Base-by-base conservation (phyloP, 176 grass and related monocot species). In the Cenchrus fungigraminus region DNA sequence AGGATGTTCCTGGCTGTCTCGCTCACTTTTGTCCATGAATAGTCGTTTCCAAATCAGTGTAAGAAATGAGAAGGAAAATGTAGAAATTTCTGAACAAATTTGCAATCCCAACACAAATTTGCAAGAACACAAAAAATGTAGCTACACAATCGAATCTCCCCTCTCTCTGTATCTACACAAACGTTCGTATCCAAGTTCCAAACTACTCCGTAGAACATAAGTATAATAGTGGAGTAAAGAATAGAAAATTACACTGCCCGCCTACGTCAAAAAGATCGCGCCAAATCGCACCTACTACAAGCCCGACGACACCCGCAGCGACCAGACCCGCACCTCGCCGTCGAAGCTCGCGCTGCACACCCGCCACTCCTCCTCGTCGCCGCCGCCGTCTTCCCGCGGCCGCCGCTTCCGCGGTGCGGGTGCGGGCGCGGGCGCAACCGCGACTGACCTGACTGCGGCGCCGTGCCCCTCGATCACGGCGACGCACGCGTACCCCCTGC, bases 281-380 rank as follows among this genome's bases (percentile, higher is more conserved):
- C 44, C 60, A 61, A 92, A 79, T 79, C 66, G 68, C 61, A 88
- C 81, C 74, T 25, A 64, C 66, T 54, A 19, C 84, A 28, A 82
- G 34, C 37, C 43, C 47, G 84, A 73, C 83, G 90, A 75, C 78
- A 92, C 70, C 65, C 77, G 85, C 66, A 98, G 86, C 84, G 79
- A 85, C 91, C 93, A 95, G 37, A 95, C 58, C 68, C 89, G 88
- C 54, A 95, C 89, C 74, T 98, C 91, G 51, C 91, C 96, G 49
- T 98, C 96, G 62, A 93, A 89, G 65, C 93, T 92, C 20, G 87
- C 91, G 72, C 87, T 98, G 76, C 93, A 95, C 43, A 98, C 73
- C 56, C 80, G 75, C 82, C 89, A 95, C 69, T 90, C 91, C 79
- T 92, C 92, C 29, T 92, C 92, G 28, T 40, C 85, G 19, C 12